A percentile compares a stretch with the other conserved stretches of the same genome.
These are phyloP conservation scores for Lactifluus piperatus DNA, from an alignment of 768 basidiomycete species.

Conservation along the genomic window DNA sequence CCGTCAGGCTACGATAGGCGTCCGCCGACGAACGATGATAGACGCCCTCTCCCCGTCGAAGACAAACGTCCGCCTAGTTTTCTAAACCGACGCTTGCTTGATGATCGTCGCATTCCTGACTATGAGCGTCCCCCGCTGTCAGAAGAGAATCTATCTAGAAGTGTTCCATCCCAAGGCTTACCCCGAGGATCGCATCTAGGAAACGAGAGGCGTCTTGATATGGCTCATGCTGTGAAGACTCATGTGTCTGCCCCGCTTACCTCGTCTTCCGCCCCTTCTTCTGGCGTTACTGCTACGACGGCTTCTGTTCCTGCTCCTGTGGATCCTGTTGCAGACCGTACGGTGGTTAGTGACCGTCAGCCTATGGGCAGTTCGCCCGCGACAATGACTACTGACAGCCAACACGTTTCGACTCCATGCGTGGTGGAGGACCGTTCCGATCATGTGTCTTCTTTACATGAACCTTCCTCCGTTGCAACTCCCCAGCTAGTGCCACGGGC, in stretches of 20 bases:
- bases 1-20: slow-evolving; percentile 21
- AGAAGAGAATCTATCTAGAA: slow-evolving; percentile 16
- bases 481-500: background rate
- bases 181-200: background rate
- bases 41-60: slow-evolving; percentile 17
- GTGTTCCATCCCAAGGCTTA: slow-evolving; percentile 7
- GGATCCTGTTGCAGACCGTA: background rate
- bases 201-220: slow-evolving; percentile 3
- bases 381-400: background rate
- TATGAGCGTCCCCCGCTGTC: slow-evolving; percentile 16
- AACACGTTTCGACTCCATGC: slow-evolving; percentile 14
- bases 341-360: background rate
- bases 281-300: background rate
- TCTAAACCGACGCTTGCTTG: slow-evolving; percentile 6
- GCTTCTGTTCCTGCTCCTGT: background rate
- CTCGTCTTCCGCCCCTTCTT: background rate
- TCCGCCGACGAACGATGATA: slow-evolving; percentile 18
- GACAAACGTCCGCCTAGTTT: slow-evolving; percentile 17
- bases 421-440: slow-evolving; percentile 21
- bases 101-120: slow-evolving; percentile 2
- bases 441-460: slow-evolving; percentile 16
- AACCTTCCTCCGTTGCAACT: slow-evolving; percentile 1
- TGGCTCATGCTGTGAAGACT: background rate
- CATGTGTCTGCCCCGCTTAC: background rate
- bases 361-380: background rate